phyloP scores from a whole-genome alignment of 2,329 filamentous ascomycete species.

The Curvularia verruculosa region DNA sequence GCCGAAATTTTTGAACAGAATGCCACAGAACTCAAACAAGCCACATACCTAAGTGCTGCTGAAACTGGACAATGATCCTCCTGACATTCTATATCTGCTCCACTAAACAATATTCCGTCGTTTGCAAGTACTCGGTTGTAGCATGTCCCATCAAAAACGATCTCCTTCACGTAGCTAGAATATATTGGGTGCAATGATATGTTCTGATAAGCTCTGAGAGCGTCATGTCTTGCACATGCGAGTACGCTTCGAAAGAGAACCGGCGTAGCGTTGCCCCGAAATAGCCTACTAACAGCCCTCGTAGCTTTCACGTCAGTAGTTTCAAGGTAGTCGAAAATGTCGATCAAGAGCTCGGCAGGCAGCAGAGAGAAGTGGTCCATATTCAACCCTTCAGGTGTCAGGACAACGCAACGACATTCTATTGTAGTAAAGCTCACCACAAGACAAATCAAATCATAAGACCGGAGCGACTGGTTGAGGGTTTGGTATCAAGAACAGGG shows the following conservation, averaged over 20 bases:
- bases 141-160: conserved; percentile 41
- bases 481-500: not conserved
- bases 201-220: conserved; percentile 37
- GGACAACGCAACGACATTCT: not conserved
- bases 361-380: conserved; percentile 22
- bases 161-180: conserved; percentile 36
- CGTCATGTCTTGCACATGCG: conserved; percentile 37
- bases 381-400: not conserved
- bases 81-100: conserved; percentile 5
- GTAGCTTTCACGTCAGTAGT: conserved; percentile 32
- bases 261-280: conserved; percentile 33
- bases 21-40: not conserved
- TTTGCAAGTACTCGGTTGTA: conserved; percentile 12
- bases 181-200: conserved; percentile 33
- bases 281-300: conserved; percentile 26
- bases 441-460: not conserved
- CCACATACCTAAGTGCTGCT: not conserved
- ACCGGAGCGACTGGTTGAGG: not conserved
- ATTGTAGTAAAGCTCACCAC: too few relatives aligned
- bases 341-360: conserved; percentile 39
- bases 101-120: not conserved
- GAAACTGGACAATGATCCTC: not conserved
- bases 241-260: conserved; percentile 33
- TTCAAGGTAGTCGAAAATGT: conserved; percentile 35
- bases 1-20: not conserved